Conservation (phyloP, 352 stramenopile genomes). For the Globisporangium sylvaticum region DNA sequence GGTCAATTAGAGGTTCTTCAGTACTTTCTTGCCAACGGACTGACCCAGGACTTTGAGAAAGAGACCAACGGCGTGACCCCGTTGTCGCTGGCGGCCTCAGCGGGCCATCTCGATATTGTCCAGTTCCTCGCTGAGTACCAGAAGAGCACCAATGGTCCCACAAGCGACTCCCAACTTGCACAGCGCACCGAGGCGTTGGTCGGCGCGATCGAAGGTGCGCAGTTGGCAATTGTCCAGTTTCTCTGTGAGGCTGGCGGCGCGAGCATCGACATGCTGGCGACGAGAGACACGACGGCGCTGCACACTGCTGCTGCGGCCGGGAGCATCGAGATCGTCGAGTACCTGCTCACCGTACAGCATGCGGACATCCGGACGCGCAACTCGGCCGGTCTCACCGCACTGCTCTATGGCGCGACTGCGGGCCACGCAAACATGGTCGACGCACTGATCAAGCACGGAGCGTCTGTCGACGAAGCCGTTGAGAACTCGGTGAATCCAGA, state of each 20-base stretch:
- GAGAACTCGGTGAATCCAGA: neutral
- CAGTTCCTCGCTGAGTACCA: slow-evolving; percentile 8
- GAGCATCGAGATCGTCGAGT: neutral
- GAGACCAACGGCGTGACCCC: slow-evolving; percentile 7
- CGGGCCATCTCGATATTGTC: neutral
- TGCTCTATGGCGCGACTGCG: slow-evolving; percentile 3
- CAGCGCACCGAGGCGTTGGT: neutral
- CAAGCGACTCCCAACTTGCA: neutral
- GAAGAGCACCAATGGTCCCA: neutral
- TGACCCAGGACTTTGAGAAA: slow-evolving; percentile 1
- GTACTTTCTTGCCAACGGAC: neutral
- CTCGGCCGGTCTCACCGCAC: neutral
- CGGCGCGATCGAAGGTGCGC: slow-evolving; percentile 1
- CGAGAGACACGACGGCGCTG: slow-evolving; percentile 10
- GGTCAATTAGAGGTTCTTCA: slow-evolving; percentile 3
- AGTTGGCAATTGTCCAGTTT: neutral
- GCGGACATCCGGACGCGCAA: neutral
- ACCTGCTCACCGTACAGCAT: slow-evolving; percentile 2
- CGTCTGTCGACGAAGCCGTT: neutral
- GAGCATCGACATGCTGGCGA: neutral
- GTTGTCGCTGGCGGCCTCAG: slow-evolving; percentile 7
- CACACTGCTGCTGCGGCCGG: slow-evolving; percentile 5
- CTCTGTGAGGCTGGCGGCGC: slow-evolving; percentile 8
- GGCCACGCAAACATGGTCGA: slow-evolving; percentile 1
- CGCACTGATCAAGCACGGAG: slow-evolving; percentile 2